These are phyloP conservation scores for Pseudogymnoascus sp. DNA, from an alignment of 2,329 filamentous ascomycete genomes.

Conservation along the genomic window DNA sequence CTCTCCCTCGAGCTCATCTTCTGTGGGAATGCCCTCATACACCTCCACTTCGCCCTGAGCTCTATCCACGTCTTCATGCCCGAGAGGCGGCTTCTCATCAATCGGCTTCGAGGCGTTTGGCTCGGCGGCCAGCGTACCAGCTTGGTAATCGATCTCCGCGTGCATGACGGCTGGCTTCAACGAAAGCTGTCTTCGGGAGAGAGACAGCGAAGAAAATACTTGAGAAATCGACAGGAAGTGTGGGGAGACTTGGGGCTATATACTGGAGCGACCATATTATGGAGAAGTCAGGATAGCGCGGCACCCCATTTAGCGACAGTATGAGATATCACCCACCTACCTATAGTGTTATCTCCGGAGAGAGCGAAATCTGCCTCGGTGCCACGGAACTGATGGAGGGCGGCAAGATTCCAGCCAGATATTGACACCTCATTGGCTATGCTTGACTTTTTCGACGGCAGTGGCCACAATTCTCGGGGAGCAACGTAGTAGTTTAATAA, in stretches of 20 bases:
- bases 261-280: constrained; percentile 7
- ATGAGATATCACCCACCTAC: not conserved
- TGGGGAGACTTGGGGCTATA: constrained; percentile 4
- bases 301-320: not conserved
- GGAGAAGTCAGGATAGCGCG: not conserved
- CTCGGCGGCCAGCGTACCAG: not conserved
- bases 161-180: constrained; percentile 7
- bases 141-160: not conserved
- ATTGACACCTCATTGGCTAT: not conserved
- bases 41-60: not conserved
- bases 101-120: not conserved
- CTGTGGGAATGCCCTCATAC: constrained; percentile 8
- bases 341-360: not conserved
- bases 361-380: not conserved
- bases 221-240: not conserved
- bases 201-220: constrained; percentile 2
- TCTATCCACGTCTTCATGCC: not conserved
- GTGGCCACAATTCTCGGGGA: constrained; percentile 3
- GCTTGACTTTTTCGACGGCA: not conserved
- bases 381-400: not conserved
- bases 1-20: constrained; percentile 9
- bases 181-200: not conserved
- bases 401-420: not conserved
- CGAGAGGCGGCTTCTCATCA: not conserved
- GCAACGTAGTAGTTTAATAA: not conserved